phyloP scores from a whole-genome alignment of 2,329 filamentous ascomycete species.

The Fusarium praegraminearum region DNA sequence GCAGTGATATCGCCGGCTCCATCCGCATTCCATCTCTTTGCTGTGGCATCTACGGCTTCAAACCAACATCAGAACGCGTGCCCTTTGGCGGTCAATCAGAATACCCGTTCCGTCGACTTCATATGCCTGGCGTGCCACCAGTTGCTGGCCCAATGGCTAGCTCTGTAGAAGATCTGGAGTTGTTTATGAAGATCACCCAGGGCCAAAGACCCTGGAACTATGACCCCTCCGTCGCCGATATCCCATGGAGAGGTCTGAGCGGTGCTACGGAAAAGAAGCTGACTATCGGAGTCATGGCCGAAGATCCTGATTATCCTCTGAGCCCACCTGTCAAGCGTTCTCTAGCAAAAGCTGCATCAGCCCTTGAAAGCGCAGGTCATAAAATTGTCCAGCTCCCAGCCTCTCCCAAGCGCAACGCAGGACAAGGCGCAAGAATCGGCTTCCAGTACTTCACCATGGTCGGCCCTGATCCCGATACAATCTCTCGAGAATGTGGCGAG shows the following conservation, averaged over 20 bases:
- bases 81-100: constrained; percentile 51
- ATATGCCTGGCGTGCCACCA: constrained; percentile 50
- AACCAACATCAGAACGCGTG: constrained; percentile 68
- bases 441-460: constrained; percentile 39
- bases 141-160: constrained; percentile 59
- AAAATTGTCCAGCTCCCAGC: constrained; percentile 53
- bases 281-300: constrained; percentile 62
- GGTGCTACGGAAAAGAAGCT: constrained; percentile 17
- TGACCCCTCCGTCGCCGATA: constrained; percentile 56
- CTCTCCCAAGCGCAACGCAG: constrained; percentile 31
- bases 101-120: constrained; percentile 32
- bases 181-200: constrained; percentile 55
- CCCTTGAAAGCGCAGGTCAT: constrained; percentile 59
- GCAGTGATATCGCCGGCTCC: constrained; percentile 57
- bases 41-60: constrained; percentile 67
- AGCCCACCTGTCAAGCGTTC: constrained; percentile 63
- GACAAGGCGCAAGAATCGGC: constrained; percentile 31
- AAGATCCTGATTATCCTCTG: constrained; percentile 61
- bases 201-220: constrained; percentile 57
- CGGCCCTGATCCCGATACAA: constrained; percentile 23
- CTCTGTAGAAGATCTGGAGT: constrained; percentile 48
- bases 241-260: constrained; percentile 59
- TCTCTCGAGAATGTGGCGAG: constrained; percentile 34
- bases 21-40: constrained; percentile 65
- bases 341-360: constrained; percentile 55